Conservation (phyloP, 192 early-diverging fungal species). For the Coemansia reversa region DNA sequence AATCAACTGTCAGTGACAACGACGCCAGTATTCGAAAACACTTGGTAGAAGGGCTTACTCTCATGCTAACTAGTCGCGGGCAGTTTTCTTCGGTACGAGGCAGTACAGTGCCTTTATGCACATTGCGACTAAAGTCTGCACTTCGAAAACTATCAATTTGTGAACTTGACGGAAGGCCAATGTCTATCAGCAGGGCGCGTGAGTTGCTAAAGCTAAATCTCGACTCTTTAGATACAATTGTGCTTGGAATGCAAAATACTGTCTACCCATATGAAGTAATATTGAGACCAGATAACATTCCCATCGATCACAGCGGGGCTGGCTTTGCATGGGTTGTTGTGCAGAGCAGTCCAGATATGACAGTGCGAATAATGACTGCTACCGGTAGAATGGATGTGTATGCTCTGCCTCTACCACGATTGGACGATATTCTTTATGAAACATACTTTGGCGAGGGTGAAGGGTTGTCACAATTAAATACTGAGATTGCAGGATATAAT, state of each 20-base stretch:
- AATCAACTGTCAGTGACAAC: not conserved
- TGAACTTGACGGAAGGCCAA: not conserved
- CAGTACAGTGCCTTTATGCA: not conserved
- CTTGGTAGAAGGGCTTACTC: not conserved
- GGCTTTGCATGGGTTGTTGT: not conserved
- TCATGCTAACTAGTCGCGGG: not conserved
- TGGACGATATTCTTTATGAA: not conserved
- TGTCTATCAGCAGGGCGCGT: not conserved
- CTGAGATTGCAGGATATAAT: not conserved
- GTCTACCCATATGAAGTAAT: not conserved
- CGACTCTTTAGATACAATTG: not conserved
- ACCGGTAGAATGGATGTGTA: not conserved
- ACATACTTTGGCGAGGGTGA: not conserved
- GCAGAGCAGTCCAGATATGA: not conserved
- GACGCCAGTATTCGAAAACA: not conserved
- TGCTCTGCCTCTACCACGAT: not conserved
- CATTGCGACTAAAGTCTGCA: not conserved
- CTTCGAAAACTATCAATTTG: not conserved
- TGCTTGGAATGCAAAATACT: not conserved
- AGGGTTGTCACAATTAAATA: not conserved
- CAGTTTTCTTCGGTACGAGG: not conserved
- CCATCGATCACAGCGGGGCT: not conserved
- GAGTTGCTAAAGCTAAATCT: not conserved
- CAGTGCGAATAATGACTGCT: not conserved
- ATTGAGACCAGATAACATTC: not conserved